These are phyloP conservation scores for Emmonsiellopsis sp. DNA, from an alignment of 2,329 filamentous ascomycete genomes.

Conservation along the genomic window DNA sequence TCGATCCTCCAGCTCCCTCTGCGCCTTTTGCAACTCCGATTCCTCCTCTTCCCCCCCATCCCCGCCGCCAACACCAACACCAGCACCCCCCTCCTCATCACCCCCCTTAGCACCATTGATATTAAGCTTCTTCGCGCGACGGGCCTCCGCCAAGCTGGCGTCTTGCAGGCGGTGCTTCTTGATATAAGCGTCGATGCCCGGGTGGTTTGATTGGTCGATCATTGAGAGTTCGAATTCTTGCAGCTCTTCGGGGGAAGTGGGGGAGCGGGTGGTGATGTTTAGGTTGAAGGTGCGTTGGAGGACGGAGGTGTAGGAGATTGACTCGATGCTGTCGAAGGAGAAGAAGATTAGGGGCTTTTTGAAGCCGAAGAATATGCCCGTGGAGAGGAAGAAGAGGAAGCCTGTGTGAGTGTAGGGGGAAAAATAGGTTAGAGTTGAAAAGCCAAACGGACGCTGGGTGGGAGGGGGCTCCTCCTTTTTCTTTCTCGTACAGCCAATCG, in stretches of 20 bases:
- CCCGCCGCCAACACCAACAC: slow-evolving; percentile 12
- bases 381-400: slow-evolving; percentile 54
- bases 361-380: slow-evolving; percentile 55
- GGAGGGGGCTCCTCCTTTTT: background rate
- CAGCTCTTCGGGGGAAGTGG: slow-evolving; percentile 25
- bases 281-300: slow-evolving; percentile 59
- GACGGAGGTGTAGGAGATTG: slow-evolving; percentile 55
- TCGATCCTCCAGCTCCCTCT: slow-evolving; percentile 44
- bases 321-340: slow-evolving; percentile 49
- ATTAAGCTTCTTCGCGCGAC: slow-evolving; percentile 53
- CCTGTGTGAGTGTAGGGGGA: slow-evolving; percentile 29
- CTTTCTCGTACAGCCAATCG: background rate
- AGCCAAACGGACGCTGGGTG: background rate
- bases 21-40: slow-evolving; percentile 50
- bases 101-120: slow-evolving; percentile 32
- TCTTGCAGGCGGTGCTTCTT: slow-evolving; percentile 54
- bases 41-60: slow-evolving; percentile 39
- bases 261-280: slow-evolving; percentile 41
- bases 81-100: slow-evolving; percentile 12
- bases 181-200: slow-evolving; percentile 54
- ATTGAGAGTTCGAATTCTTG: slow-evolving; percentile 57
- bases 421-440: slow-evolving; percentile 1
- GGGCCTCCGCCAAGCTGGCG: slow-evolving; percentile 51
- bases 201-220: slow-evolving; percentile 56
- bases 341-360: slow-evolving; percentile 58